Conservation (phyloP, 768 basidiomycete genomes). For the Trametes cingulata region DNA sequence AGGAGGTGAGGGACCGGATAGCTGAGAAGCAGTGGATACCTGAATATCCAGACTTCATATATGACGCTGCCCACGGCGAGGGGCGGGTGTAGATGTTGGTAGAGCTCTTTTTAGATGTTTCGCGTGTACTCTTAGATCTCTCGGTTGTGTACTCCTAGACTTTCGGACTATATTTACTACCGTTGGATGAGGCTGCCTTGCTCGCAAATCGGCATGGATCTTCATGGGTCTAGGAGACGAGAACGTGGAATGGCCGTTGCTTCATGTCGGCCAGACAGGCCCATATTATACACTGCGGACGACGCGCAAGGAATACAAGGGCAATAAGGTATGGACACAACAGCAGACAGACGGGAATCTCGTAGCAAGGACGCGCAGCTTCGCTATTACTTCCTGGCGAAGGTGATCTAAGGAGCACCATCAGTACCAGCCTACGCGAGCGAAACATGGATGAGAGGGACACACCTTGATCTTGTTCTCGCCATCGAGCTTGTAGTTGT, state of each 20-base stretch:
- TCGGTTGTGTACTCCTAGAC: too few species aligned
- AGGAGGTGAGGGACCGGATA: slow-evolving; percentile 55
- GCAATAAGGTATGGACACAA: slow-evolving; percentile 6
- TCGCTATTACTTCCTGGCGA: slow-evolving; percentile 31
- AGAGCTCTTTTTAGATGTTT: not conserved
- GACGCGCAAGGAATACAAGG: slow-evolving; percentile 14
- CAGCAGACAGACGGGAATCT: not conserved
- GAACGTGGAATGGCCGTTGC: not conserved
- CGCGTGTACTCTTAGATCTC: not conserved
- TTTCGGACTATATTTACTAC: too few species aligned
- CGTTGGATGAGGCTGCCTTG: too few species aligned
- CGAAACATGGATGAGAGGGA: not conserved
- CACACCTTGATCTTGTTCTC: slow-evolving; percentile 97
- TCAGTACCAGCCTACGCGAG: slow-evolving; percentile 10
- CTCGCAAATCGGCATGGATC: too few species aligned
- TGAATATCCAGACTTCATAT: slow-evolving; percentile 63
- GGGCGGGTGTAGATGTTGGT: not conserved
- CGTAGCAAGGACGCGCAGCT: not conserved
- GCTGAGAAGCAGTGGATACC: slow-evolving; percentile 61
- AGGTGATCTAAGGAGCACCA: slow-evolving; percentile 29
- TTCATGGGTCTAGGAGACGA: too few species aligned
- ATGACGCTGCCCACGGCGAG: slow-evolving; percentile 41
- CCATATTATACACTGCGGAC: slow-evolving; percentile 16
- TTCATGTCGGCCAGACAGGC: not conserved
- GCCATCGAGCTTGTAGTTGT: slow-evolving; percentile 97